phyloP scores from a whole-genome alignment of 441 rosid species.

The Arabidopsis lyrata region DNA sequence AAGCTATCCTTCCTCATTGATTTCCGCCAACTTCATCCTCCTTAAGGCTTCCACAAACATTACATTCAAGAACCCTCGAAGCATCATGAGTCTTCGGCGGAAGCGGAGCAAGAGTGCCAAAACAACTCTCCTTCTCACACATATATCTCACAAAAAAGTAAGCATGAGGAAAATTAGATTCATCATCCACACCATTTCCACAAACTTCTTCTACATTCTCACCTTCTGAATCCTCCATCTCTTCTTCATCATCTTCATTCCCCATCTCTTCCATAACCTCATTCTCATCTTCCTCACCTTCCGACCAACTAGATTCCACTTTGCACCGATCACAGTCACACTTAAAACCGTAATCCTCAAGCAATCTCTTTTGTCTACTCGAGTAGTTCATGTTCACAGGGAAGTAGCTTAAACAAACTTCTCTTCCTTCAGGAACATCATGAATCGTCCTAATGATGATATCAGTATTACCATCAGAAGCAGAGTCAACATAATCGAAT shows the following conservation, averaged over 20 bases:
- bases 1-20: background rate
- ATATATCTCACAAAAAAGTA: conserved; percentile 80
- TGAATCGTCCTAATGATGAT: conserved; percentile 79
- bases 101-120: conserved; percentile 84
- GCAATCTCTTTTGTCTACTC: conserved; percentile 63
- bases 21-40: conserved; percentile 50
- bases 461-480: conserved; percentile 56
- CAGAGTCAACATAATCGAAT: conserved; percentile 77
- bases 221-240: conserved; percentile 44
- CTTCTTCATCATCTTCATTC: conserved; percentile 53
- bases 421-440: conserved; percentile 83
- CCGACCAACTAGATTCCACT: conserved; percentile 88
- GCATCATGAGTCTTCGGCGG: conserved; percentile 48
- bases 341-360: conserved; percentile 76
- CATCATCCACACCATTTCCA: conserved; percentile 38
- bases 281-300: conserved; percentile 55
- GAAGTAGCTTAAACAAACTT: conserved; percentile 90
- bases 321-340: conserved; percentile 89
- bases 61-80: conserved; percentile 76
- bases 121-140: conserved; percentile 69
- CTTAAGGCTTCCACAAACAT: conserved; percentile 76
- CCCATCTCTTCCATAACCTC: conserved; percentile 47
- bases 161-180: conserved; percentile 71
- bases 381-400: conserved; percentile 74
- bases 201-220: conserved; percentile 36